These are phyloP conservation scores for Nicotiana attenuata DNA, from an alignment of 257 asterid genomes.

Conservation along the genomic window DNA sequence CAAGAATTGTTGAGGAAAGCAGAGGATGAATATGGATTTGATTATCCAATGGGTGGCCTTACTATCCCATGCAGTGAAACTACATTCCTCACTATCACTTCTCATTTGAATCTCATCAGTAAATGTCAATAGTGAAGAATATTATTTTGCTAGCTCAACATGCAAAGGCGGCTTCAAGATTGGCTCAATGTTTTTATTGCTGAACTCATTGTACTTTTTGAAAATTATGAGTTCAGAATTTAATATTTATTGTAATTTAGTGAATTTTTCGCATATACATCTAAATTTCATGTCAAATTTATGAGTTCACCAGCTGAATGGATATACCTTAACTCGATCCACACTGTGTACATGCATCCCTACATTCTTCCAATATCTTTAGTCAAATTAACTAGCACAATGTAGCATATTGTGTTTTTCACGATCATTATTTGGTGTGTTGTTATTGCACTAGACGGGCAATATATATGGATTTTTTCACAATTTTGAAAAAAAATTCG, in stretches of 20 bases:
- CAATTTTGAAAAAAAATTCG: neutral
- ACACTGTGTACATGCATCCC: no score
- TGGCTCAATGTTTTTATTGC: neutral
- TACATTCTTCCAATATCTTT: neutral
- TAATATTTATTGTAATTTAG: neutral
- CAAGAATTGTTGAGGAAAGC: constrained; percentile 15
- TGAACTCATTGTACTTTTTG: neutral
- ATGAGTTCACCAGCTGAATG: neutral
- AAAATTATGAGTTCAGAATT: neutral
- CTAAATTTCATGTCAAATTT: neutral
- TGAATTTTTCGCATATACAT: neutral
- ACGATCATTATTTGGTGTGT: neutral
- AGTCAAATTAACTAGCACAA: neutral
- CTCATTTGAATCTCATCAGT: constrained; percentile 10
- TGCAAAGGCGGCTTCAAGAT: neutral
- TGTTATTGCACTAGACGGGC: neutral
- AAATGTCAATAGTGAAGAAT: neutral
- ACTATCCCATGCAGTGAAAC: constrained; percentile 17
- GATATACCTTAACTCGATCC: no score
- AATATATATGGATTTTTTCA: neutral
- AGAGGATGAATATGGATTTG: constrained; percentile 16
- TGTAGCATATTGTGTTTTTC: neutral
- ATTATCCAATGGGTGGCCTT: constrained; percentile 21
- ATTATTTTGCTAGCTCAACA: neutral
- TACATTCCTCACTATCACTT: constrained; percentile 10